Conservation (phyloP, 2,329 filamentous ascomycete genomes). For the Cordyceps fumosorosea region DNA sequence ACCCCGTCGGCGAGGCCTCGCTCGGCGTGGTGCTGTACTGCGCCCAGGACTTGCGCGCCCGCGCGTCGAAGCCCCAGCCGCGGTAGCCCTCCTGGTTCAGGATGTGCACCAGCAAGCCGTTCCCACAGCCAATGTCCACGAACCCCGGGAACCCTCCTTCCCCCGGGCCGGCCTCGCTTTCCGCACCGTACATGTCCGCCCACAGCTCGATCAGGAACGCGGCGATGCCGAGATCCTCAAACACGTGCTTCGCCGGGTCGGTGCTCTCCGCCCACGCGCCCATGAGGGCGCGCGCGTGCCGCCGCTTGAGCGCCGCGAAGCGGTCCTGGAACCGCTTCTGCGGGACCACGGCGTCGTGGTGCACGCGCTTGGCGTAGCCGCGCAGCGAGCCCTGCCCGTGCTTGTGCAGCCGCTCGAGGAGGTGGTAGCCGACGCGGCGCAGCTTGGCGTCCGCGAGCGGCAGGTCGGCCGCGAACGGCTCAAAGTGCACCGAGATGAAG, state of each 20-base stretch:
- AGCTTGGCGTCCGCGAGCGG: slow-evolving; percentile 39
- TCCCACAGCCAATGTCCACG: slow-evolving; percentile 93
- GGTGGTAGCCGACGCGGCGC: slow-evolving; percentile 58
- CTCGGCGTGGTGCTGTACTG: slow-evolving; percentile 48
- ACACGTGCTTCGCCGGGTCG: slow-evolving; percentile 86
- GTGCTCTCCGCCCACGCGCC: slow-evolving; percentile 79
- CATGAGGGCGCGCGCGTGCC: slow-evolving; percentile 66
- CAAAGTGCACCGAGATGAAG: slow-evolving; percentile 54
- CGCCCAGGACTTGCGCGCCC: slow-evolving; percentile 77
- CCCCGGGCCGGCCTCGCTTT: slow-evolving; percentile 11
- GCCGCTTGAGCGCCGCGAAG: slow-evolving; percentile 72
- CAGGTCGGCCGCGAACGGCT: slow-evolving; percentile 36
- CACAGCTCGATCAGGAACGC: slow-evolving; percentile 91
- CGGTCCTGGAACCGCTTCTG: slow-evolving; percentile 74
- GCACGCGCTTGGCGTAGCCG: slow-evolving; percentile 73
- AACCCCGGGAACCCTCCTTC: slow-evolving; percentile 73
- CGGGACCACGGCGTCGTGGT: slow-evolving; percentile 75
- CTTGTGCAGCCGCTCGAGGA: slow-evolving; percentile 64
- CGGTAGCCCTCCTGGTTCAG: slow-evolving; percentile 71
- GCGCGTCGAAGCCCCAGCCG: slow-evolving; percentile 89
- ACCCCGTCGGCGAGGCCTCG: slow-evolving; percentile 21
- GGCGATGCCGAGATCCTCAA: slow-evolving; percentile 86
- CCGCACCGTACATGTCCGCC: slow-evolving; percentile 66
- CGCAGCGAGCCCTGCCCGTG: slow-evolving; percentile 58
- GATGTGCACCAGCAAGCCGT: slow-evolving; percentile 82